Evolutionary conservation across 345 rosid species (phyloP), one percentile per base, ranked within the genome.

Genomic region (Excoecaria cochinchinensis): DNA sequence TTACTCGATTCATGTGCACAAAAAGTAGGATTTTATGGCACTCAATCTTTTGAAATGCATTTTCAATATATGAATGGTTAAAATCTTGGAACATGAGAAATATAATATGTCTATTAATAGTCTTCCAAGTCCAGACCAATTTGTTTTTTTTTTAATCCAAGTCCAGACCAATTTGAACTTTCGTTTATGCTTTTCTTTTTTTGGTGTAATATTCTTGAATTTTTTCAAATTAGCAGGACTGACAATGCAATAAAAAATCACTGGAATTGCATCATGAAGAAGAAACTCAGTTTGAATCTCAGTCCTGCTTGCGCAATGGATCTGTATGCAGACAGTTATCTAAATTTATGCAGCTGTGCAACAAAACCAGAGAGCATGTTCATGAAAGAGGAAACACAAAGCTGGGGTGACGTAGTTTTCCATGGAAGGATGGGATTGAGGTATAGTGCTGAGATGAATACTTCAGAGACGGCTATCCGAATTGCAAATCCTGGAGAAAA

Each of bases 241-340:
- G 73, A 72, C 52, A 76, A 80, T 76, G 73, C 83, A 53, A 39
- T 80, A 51, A 80, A 80, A 60, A 80, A 80, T 57, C 79, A 68
- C 77, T 80, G 83, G 80, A 80, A 76, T 61, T 76, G 83, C 57
- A 47, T 76, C 22, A 19, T 66, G 70, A 80, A 44, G 79, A 76
- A 67, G 71, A 70, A 70, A 25, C 36, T 63, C 5, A 48, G 65
- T 70, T 53, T 67, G 6, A 24, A 62, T 69, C 36, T 31, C 6
- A 66, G 36, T 8, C 61, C 22, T 38, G 69, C 47, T 13, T 11
- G 14, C 17, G 60, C 47, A 1, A 17, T 60, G 69, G 70, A 39
- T 73, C 24, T 8, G 15, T 11, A 15, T 6, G 63, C 53, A 6
- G 21, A 8, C 39, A 64, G 58, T 42, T 44, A 73, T 51, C 25